Conservation (phyloP, 1,284 basidiomycete genomes). For the Lentinus polychrous region DNA sequence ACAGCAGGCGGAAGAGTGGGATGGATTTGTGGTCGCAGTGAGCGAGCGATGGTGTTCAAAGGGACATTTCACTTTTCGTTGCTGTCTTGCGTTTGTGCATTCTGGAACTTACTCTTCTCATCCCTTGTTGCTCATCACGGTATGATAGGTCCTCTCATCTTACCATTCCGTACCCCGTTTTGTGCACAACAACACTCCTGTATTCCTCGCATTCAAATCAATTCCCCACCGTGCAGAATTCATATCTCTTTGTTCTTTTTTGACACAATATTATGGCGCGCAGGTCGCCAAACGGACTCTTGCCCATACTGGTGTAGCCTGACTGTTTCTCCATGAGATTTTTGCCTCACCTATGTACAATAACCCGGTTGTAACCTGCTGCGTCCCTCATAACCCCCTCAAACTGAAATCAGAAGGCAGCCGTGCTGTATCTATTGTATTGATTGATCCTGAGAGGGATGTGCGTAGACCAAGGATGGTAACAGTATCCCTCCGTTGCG, state of each 20-base stretch:
- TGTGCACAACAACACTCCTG: conserved; percentile 4
- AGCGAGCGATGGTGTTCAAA: conserved; percentile 15
- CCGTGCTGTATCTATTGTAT: conserved; percentile 5
- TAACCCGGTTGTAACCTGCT: background rate
- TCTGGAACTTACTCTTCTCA: background rate
- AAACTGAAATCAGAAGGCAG: background rate
- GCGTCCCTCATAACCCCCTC: background rate
- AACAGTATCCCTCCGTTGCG: background rate
- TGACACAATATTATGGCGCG: conserved; percentile 5
- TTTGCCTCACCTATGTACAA: conserved; percentile 1
- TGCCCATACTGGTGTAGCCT: conserved; percentile 5
- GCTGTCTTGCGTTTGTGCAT: conserved; percentile 11
- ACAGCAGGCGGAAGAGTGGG: conserved; percentile 54
- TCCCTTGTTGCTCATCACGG: background rate
- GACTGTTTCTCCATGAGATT: background rate
- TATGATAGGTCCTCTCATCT: background rate
- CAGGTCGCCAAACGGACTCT: conserved; percentile 10
- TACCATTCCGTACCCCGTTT: background rate
- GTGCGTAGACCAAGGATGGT: background rate
- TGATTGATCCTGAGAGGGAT: background rate
- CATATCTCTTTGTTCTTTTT: conserved; percentile 1
- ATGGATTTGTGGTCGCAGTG: conserved; percentile 75
- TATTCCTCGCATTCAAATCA: conserved; percentile 1
- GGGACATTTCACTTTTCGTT: conserved; percentile 16
- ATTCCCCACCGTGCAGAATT: conserved; percentile 1